These are phyloP conservation scores for Colletotrichum ledebouriae DNA, from an alignment of 2,329 filamentous ascomycete genomes.

Conservation along the genomic window DNA sequence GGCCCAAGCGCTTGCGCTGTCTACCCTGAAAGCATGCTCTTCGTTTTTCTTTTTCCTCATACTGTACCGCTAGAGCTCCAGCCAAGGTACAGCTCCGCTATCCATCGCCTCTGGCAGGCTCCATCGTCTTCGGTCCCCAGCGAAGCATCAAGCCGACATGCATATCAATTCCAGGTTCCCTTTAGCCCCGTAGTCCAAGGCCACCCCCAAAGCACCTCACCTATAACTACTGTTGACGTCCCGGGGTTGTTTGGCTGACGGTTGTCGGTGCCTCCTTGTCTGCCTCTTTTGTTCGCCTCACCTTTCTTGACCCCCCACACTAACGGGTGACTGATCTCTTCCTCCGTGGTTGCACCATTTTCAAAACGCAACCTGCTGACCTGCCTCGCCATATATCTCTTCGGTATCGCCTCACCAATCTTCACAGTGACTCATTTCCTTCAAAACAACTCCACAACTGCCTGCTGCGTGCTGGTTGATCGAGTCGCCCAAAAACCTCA, in stretches of 20 bases:
- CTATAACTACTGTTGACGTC: constrained; percentile 42
- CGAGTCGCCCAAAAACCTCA: constrained; percentile 33
- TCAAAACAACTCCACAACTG: constrained; percentile 47
- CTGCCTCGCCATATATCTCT: constrained; percentile 54
- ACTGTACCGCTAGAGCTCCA: constrained; percentile 32
- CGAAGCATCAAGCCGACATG: constrained; percentile 40
- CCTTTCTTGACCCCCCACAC: constrained; percentile 50
- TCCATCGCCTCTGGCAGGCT: constrained; percentile 24
- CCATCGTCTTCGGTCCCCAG: constrained; percentile 36
- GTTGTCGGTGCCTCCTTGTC: constrained; percentile 41
- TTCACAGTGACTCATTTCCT: constrained; percentile 60
- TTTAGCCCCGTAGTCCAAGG: constrained; percentile 38
- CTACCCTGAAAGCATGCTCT: constrained; percentile 38
- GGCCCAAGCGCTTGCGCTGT: constrained; percentile 37
- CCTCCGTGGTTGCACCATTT: constrained; percentile 43
- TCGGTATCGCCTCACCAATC: constrained; percentile 56
- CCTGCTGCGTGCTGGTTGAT: constrained; percentile 34
- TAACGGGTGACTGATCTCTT: constrained; percentile 34
- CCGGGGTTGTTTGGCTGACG: constrained; percentile 35
- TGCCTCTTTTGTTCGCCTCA: constrained; percentile 44
- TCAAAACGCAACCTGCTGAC: constrained; percentile 39
- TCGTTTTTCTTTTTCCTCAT: constrained; percentile 41
- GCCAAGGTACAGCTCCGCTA: constrained; percentile 15
- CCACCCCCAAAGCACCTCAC: constrained; percentile 35
- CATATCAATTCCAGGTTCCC: constrained; percentile 26